A percentile compares a stretch with the other conserved stretches of the same genome.
Evolutionary conservation across 768 basidiomycete genomes (phyloP).

Genomic region (Terana coerulea): DNA sequence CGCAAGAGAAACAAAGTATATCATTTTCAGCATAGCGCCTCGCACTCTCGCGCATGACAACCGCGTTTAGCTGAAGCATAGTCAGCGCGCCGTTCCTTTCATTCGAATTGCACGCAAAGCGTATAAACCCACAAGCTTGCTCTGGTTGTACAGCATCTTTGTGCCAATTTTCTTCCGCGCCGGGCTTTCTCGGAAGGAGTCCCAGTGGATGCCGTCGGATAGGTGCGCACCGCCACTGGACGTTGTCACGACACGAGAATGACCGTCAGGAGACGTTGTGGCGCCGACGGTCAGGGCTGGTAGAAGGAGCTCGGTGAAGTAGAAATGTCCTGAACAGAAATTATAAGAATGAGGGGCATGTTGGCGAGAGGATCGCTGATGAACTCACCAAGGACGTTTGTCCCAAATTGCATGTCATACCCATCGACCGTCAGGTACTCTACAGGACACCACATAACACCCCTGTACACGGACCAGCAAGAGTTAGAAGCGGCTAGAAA

Average conservation of each 20-base stretch:
- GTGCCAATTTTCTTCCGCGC: conserved; percentile 10
- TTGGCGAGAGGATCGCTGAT: conserved; percentile 5
- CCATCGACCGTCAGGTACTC: conserved; percentile 34
- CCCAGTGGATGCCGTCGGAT: conserved; percentile 11
- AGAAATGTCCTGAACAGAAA: conserved; percentile 33
- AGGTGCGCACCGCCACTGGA: conserved; percentile 11
- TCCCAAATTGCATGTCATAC: conserved; percentile 37
- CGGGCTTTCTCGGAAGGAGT: conserved; percentile 18
- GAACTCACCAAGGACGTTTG: conserved; percentile 30
- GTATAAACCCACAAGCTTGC: conserved; percentile 40
- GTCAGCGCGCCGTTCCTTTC: no score
- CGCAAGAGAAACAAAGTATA: conserved; percentile 36
- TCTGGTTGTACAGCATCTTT: conserved; percentile 19
- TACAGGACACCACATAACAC: conserved; percentile 30
- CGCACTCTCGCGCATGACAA: conserved; percentile 39
- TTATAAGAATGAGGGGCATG: neutral
- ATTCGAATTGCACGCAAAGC: no score
- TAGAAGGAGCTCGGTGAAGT: conserved; percentile 34
- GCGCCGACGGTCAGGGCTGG: conserved; percentile 30
- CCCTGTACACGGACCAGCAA: conserved; percentile 20
- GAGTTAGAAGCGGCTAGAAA: neutral
- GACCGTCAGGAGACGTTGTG: conserved; percentile 28
- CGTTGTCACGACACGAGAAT: conserved; percentile 33
- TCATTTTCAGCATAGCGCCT: conserved; percentile 39
- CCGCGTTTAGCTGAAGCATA: conserved; percentile 31